These are phyloP conservation scores for Nymphaea colorata DNA, from an alignment of 164 flowering plant species.

Conservation along the genomic window DNA sequence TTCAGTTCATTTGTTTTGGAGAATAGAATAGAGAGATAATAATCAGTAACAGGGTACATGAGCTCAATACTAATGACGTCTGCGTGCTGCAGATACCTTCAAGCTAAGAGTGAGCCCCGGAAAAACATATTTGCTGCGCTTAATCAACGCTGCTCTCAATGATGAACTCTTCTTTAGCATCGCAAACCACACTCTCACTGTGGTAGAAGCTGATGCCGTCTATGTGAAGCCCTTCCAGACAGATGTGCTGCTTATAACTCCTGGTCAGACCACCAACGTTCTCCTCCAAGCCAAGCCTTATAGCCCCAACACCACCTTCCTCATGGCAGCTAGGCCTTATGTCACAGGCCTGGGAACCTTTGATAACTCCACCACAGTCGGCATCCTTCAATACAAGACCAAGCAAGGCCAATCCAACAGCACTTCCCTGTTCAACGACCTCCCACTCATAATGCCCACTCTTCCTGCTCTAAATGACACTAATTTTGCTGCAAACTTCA, in stretches of 20 bases:
- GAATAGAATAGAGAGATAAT: too few relatives aligned
- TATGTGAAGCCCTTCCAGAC: conserved; percentile 64
- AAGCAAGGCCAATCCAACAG: neutral
- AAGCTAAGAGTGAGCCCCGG: conserved; percentile 60
- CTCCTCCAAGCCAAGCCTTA: conserved; percentile 44
- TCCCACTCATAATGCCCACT: conserved; percentile 24
- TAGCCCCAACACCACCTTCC: conserved; percentile 33
- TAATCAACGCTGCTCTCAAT: conserved; percentile 72
- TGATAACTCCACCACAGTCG: conserved; percentile 53
- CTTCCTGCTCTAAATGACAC: conserved; percentile 54
- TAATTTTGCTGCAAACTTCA: conserved; percentile 24
- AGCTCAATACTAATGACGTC: neutral
- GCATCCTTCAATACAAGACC: conserved; percentile 30
- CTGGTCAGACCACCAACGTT: conserved; percentile 73
- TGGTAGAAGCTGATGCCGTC: conserved; percentile 57
- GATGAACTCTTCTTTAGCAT: conserved; percentile 75
- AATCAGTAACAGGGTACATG: too few relatives aligned
- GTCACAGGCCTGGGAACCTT: conserved; percentile 45
- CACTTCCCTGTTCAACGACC: conserved; percentile 5
- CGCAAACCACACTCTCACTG: conserved; percentile 54
- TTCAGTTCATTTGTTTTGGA: too few relatives aligned
- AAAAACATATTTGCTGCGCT: conserved; percentile 60
- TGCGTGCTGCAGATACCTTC: conserved; percentile 38
- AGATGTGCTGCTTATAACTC: conserved; percentile 36
- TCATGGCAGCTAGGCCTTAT: conserved; percentile 58